phyloP scores from a whole-genome alignment of 148 eudicot genomes.

The Oxyria digyna region DNA sequence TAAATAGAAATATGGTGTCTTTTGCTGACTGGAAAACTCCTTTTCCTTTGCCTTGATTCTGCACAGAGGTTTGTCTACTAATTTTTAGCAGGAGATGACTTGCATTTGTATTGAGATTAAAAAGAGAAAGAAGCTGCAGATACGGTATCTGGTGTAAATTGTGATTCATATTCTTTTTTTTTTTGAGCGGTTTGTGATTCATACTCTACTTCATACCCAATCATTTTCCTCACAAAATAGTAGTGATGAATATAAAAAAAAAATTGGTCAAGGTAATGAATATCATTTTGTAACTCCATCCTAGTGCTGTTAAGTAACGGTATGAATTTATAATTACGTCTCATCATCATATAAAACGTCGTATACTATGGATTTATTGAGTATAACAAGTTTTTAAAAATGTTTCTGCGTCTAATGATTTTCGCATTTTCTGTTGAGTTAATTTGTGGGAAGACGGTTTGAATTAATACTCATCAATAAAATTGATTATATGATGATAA shows the following conservation, averaged over 20 bases:
- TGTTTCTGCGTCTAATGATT: no score
- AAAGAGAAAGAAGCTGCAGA: not conserved
- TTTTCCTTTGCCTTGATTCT: conserved; percentile 52
- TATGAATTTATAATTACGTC: no score
- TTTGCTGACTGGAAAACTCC: conserved; percentile 76
- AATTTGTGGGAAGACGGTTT: no score
- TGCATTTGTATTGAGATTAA: not conserved
- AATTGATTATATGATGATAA: no score
- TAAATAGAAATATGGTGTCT: conserved; percentile 59
- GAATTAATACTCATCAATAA: no score
- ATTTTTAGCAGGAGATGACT: not conserved
- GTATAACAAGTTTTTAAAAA: no score
- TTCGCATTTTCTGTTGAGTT: no score
- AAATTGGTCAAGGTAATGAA: not conserved
- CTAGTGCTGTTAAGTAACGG: no score
- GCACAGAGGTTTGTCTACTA: not conserved
- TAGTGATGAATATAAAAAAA: not conserved
- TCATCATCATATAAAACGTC: no score
- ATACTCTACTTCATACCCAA: not conserved
- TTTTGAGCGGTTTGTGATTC: no score
- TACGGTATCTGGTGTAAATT: not conserved
- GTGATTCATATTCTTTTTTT: not conserved
- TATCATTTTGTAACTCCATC: not conserved
- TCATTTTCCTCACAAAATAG: not conserved
- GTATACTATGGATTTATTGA: no score